These are phyloP conservation scores for Ascochyta clinopodiicola DNA, from an alignment of 2,329 filamentous ascomycete species.

Conservation along the genomic window DNA sequence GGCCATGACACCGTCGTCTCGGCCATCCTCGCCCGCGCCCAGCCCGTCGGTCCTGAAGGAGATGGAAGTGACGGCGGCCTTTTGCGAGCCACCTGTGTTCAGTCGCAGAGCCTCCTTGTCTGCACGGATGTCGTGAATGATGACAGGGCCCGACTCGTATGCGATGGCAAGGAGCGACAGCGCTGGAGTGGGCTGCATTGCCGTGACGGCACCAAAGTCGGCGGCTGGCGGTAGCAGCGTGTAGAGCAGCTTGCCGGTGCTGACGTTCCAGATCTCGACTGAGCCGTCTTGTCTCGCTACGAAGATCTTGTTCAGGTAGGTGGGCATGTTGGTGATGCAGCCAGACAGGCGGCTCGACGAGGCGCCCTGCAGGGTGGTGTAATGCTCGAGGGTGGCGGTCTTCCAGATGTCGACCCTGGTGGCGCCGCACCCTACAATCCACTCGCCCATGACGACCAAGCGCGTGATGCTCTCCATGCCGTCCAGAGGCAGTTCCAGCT, in stretches of 20 bases:
- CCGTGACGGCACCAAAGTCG: conserved; percentile 81
- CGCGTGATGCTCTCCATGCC: conserved; percentile 75
- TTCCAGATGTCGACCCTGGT: conserved; percentile 91
- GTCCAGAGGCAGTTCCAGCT: conserved; percentile 72
- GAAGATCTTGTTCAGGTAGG: conserved; percentile 94
- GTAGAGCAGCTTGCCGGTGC: conserved; percentile 87
- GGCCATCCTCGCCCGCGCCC: conserved; percentile 86
- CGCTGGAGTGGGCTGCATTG: conserved; percentile 82
- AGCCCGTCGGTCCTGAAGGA: conserved; percentile 88
- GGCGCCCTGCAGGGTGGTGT: conserved; percentile 75
- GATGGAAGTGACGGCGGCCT: conserved; percentile 77
- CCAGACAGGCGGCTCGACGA: conserved; percentile 75
- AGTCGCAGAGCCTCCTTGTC: conserved; percentile 76
- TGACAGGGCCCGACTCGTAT: conserved; percentile 78
- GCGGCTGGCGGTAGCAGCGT: conserved; percentile 80
- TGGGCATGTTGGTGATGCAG: conserved; percentile 86
- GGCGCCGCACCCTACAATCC: conserved; percentile 81
- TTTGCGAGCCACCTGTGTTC: conserved; percentile 66
- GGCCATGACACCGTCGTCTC: conserved; percentile 87
- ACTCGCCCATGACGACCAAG: conserved; percentile 84
- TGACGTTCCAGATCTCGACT: conserved; percentile 97
- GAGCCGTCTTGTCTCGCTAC: conserved; percentile 85
- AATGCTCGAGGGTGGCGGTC: conserved; percentile 80
- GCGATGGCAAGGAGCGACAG: conserved; percentile 87
- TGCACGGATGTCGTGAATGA: conserved; percentile 80